phyloP scores from a whole-genome alignment of 495 filamentous ascomycete species.

The Aspergillus biplanus region DNA sequence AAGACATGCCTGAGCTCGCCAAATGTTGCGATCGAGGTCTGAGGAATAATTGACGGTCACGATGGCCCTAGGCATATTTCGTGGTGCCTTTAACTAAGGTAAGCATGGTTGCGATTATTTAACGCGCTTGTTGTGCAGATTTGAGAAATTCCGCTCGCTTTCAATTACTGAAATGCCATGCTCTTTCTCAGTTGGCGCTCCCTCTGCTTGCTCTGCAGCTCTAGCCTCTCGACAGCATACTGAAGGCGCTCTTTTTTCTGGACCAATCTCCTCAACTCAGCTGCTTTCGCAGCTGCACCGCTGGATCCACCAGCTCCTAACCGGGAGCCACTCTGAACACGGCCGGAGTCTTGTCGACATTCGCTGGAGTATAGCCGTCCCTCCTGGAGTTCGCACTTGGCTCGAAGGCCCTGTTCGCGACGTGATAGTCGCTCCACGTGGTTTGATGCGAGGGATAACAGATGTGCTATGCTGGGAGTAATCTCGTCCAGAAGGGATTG shows the following conservation, averaged over 20 bases:
- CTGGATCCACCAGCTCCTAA: slow-evolving; percentile 31
- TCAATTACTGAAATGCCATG: slow-evolving; percentile 58
- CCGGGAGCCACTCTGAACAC: slow-evolving; percentile 30
- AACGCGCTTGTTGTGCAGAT: background rate
- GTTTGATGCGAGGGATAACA: slow-evolving; percentile 65
- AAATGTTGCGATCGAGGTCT: no score
- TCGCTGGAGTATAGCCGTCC: slow-evolving; percentile 59
- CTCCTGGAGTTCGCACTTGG: slow-evolving; percentile 70
- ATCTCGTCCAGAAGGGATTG: slow-evolving; percentile 71
- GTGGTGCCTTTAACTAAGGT: background rate
- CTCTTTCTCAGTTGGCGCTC: slow-evolving; percentile 82
- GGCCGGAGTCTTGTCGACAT: slow-evolving; percentile 28
- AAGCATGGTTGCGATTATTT: background rate
- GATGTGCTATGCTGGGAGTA: slow-evolving; percentile 68
- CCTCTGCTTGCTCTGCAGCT: slow-evolving; percentile 66
- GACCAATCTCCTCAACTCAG: slow-evolving; percentile 64
- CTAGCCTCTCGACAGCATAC: slow-evolving; percentile 75
- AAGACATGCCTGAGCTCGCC: background rate
- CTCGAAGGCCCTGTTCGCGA: slow-evolving; percentile 69
- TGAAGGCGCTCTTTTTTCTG: slow-evolving; percentile 78
- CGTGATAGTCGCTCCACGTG: slow-evolving; percentile 76
- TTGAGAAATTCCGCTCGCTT: background rate
- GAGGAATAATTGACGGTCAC: no score
- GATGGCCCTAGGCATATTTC: no score
- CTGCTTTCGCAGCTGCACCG: slow-evolving; percentile 53